Evolutionary conservation across 2,329 filamentous ascomycete genomes (phyloP), one percentile per base, ranked within the genome.

Genomic region (Coniochaeta hoffmannii): DNA sequence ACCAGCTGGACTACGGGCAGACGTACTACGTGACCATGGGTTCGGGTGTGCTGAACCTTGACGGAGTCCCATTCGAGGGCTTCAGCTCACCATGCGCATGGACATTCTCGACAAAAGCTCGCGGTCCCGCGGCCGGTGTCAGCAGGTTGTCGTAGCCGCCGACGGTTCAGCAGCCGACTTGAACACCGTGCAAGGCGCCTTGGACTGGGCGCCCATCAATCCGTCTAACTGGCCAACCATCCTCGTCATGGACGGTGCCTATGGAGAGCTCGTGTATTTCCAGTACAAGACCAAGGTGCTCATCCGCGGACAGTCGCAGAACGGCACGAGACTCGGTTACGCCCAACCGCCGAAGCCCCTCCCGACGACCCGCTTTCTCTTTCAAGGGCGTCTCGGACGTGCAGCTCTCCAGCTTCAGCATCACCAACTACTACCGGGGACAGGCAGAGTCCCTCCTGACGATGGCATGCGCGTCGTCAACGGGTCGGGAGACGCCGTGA

Each of bases 401-500:
- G 9, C 55, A 56, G 52, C 51, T 56, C 14, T 31, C 22, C 14
- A 35, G 17, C 41, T 56, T 56, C 34, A 50, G 26, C 34, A 56
- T 56, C 44, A 56, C 41, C 30, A 56, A 56, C 55, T 56, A 56
- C 55, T 56, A 54, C 55, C 30, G 55, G 4, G 55, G 55, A 9
- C 55, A 56, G 52, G 55, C 55, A 11, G 55, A 56, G 46, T 28
- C 55, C 38, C 55, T 56, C 22, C 52, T 56, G n/a, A 28, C 34
- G 15, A 54, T 24, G 55, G 55, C 6, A 44, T 51, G 31, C 51
- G 55, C 32, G 17, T 56, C 24, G 34, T 56, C n/a, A 54, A 54
- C 46, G 55, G 55, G 19, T 56, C 55, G 6, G 55, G 55, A 24
- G 55, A 56, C 52, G 55, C 50, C 11, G 38, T 56, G 22, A 56